Base-by-base conservation (phyloP, 208 protist species). In the Acanthamoeba sp. region DNA sequence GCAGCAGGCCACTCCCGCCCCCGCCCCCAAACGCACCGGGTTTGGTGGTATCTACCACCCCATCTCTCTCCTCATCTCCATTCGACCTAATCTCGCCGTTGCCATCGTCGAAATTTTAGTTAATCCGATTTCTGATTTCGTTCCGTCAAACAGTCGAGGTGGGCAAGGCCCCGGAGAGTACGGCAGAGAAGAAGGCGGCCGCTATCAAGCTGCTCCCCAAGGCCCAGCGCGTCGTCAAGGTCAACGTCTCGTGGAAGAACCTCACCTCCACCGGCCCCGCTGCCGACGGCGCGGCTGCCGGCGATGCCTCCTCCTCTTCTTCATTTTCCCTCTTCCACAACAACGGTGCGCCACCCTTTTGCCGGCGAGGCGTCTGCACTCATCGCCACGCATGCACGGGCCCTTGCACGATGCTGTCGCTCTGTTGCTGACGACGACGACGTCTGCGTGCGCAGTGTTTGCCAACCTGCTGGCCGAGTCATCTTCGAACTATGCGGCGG, bases 221-320 rank as follows among this genome's bases (percentile, higher is more conserved):
- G 48, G n/a, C 24, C 5, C 42, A 88, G 50, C 42, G 80, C 34
- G 69, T 80, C 0, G 69, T 48, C 36, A 38, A 48, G 14, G 69
- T 80, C 69, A 80, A 80, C 34, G 69, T 80, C 38, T 80, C 69
- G 38, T 80, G 69, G 69, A 80, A 80, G 69, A 38, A 80, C 36
- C 69, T 80, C 36, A 48, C 38, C 36, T 4, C 69, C 69, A 50
- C 69, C 69, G 16, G 6, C 36, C 0, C 36, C 36, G 5, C 38
- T 6, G 69, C 3, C 69, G 32, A 4, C 36, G 38, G 18, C 36
- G 69, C 4, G 10, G 38, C 34, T 6, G 64, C 64, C 64, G 34
- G 27, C n/a, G 34, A 10, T 20, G 18, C 4, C 18, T 32, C 64
- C 64, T 73, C 64, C 29, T 73, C 64, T n/a, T 36, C 64, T 24